Evolutionary conservation across 257 asterid species (phyloP).

Genomic region (Nicotiana paniculata): DNA sequence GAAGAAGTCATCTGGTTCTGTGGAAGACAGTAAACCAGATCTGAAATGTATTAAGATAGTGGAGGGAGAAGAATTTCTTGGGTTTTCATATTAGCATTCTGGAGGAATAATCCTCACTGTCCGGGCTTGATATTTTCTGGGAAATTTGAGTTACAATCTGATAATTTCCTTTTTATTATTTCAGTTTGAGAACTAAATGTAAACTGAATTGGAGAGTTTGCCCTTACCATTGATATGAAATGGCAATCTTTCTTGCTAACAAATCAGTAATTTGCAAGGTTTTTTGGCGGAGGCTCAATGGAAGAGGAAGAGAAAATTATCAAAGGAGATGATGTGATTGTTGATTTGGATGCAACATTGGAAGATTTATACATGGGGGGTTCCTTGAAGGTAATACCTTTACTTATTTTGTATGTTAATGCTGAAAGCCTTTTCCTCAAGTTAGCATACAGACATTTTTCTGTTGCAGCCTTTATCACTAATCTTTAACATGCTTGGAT

Average conservation of each 20-base stretch:
- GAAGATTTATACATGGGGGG: slow-evolving; percentile 99
- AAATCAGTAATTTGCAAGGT: slow-evolving; percentile 28
- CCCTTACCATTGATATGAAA: not conserved
- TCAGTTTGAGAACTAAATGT: not conserved
- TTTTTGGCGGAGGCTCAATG: slow-evolving; percentile 83
- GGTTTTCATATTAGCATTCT: not conserved
- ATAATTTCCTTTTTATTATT: not conserved
- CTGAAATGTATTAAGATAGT: not conserved
- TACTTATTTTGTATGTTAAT: not conserved
- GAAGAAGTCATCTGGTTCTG: not conserved
- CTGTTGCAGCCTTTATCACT: not conserved
- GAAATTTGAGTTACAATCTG: not conserved
- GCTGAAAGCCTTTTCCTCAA: not conserved
- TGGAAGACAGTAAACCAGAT: not conserved
- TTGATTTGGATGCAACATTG: slow-evolving; percentile 86
- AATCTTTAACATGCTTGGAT: not conserved
- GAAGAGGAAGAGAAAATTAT: slow-evolving; percentile 91
- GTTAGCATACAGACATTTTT: not conserved
- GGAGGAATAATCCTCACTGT: not conserved
- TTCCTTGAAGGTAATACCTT: slow-evolving; percentile 59
- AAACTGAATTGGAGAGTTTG: not conserved
- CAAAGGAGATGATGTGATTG: slow-evolving; percentile 89
- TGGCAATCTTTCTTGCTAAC: slow-evolving; percentile 14
- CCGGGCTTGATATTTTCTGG: not conserved
- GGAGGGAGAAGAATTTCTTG: not conserved